Conservation (phyloP, 495 filamentous ascomycete species). For the Endocarpon pusillum region DNA sequence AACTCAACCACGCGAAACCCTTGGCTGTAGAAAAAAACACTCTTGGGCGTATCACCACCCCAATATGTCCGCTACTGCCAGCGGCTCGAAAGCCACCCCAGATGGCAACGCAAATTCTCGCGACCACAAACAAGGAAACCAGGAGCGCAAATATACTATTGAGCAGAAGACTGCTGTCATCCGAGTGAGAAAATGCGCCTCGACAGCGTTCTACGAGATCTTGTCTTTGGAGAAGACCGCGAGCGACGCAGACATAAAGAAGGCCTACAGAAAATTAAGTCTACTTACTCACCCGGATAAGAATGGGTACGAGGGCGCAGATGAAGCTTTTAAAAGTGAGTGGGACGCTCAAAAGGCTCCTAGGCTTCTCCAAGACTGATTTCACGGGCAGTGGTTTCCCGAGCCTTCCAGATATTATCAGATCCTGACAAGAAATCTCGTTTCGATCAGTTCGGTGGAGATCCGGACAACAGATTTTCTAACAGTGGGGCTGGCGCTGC, state of each 20-base stretch:
- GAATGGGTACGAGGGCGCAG: constrained; percentile 91
- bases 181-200: constrained; percentile 62
- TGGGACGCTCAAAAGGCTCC: constrained; percentile 5
- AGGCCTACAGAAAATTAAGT: constrained; percentile 87
- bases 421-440: constrained; percentile 81
- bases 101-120: constrained; percentile 48
- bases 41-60: too few species aligned
- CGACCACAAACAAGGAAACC: constrained; percentile 86
- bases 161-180: constrained; percentile 85
- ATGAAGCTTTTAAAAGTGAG: constrained; percentile 90
- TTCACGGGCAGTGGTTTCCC: constrained; percentile 55
- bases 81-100: constrained; percentile 45
- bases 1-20: too few species aligned
- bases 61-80: constrained; percentile 43
- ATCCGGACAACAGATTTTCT: constrained; percentile 75
- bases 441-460: constrained; percentile 76
- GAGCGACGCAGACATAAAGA: constrained; percentile 78
- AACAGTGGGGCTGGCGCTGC: constrained; percentile 28
- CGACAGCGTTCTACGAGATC: constrained; percentile 92
- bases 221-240: constrained; percentile 55
- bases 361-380: constrained; percentile 1
- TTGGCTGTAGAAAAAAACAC: too few species aligned
- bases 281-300: constrained; percentile 95
- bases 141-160: constrained; percentile 70
- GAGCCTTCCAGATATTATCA: constrained; percentile 83